Conservation (phyloP, 345 rosid genomes). For the Syzygium grande region DNA sequence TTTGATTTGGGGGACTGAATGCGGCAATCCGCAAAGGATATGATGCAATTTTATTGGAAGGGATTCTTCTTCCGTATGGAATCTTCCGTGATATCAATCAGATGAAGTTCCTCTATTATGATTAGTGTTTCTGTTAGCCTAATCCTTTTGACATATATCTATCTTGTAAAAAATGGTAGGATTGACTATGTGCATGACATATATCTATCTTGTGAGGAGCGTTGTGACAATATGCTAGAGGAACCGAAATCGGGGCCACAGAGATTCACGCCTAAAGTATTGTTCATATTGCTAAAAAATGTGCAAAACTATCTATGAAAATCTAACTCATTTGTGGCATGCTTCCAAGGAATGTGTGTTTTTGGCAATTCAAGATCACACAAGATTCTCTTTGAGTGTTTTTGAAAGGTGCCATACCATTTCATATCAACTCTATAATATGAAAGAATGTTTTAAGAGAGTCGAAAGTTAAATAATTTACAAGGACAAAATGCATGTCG, state of each 20-base stretch:
- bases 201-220: not conserved
- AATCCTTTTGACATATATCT: not conserved
- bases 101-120: too few species aligned
- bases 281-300: not conserved
- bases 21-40: not conserved
- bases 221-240: not conserved
- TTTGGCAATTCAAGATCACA: not conserved
- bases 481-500: accelerated
- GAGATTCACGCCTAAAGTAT: not conserved
- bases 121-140: not conserved
- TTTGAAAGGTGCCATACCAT: not conserved
- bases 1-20: not conserved
- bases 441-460: not conserved
- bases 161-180: not conserved
- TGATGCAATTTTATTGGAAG: not conserved
- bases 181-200: not conserved
- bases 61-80: not conserved
- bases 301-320: not conserved
- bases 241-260: not conserved
- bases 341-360: not conserved
- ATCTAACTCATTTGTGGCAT: not conserved
- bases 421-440: not conserved
- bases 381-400: not conserved
- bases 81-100: not conserved
- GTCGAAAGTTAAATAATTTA: not conserved